These are phyloP conservation scores for Castanea sativa DNA, from an alignment of 306 rosid species.

Conservation along the genomic window DNA sequence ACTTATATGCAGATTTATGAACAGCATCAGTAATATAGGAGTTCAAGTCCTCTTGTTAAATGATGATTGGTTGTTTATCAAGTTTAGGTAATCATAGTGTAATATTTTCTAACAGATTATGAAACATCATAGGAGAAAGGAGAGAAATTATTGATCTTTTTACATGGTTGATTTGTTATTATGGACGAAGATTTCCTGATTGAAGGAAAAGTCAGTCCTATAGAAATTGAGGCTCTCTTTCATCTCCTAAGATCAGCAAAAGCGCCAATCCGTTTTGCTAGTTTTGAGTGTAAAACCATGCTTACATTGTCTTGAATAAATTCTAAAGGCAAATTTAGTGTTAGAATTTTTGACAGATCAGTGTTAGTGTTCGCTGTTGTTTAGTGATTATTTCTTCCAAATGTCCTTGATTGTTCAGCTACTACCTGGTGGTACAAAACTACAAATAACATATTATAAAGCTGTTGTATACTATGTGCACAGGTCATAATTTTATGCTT, in stretches of 20 bases:
- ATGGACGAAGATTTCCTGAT: not conserved
- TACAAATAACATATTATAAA: too few relatives aligned
- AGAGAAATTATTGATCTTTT: not conserved
- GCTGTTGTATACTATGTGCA: too few relatives aligned
- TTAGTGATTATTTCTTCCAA: not conserved
- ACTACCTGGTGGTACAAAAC: too few relatives aligned
- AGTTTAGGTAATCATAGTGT: not conserved
- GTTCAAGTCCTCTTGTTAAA: not conserved
- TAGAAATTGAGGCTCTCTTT: not conserved
- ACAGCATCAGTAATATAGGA: slow-evolving; percentile 59
- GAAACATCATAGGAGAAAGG: not conserved
- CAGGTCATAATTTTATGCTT: too few relatives aligned
- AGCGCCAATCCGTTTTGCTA: not conserved
- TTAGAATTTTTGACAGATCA: not conserved
- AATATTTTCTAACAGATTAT: not conserved
- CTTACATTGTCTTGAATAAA: not conserved
- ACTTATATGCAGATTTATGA: slow-evolving; percentile 95
- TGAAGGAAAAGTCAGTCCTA: not conserved
- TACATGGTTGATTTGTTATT: not conserved
- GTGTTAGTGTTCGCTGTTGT: not conserved
- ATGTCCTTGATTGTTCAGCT: too few relatives aligned
- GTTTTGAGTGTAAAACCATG: not conserved
- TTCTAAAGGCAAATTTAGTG: not conserved
- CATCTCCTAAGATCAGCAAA: not conserved
- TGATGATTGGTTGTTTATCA: not conserved